Evolutionary conservation across 2,329 filamentous ascomycete genomes (phyloP), one percentile per base, ranked within the genome.

Genomic region (Tetracladium maxilliforme): DNA sequence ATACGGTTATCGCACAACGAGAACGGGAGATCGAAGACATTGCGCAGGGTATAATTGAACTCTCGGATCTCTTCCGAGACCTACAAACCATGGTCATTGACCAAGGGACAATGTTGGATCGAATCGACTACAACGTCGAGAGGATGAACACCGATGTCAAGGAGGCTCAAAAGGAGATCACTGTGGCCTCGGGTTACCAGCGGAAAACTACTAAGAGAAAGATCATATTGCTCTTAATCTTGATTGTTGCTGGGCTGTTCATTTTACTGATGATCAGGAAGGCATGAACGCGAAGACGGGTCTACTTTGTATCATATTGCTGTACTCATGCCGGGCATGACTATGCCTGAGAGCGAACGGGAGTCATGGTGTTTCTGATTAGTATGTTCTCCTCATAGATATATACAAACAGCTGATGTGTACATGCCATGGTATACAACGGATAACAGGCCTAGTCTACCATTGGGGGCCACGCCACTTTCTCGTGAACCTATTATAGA

Each of bases 101-200:
- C 44, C 80, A 90, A 49, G 83, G 83, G 26, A 90, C 82, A 10
- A 80, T 92, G 67, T 64, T 93, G 13, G 86, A 92, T 50, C 76
- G 90, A 42, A 92, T 92, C 41, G 92, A 98, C 51, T 98, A 94
- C 56, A 98, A 98, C 41, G 84, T 98, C 26, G 90, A 98, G 54
- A 69, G 77, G 32, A 94, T 95, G 80, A 71, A 74, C n/a, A 75
- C 73, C 12, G 84, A 95, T 42, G 83, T 98, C 30, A 92, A 93
- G 47, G 80, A 67, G 12, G 90, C 90, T 4, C 82, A 93, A 33
- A 90, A 87, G 48, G 90, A 98, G 54, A 65, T 98, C 27, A 83
- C 73, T 33, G 73, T 92, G 29, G 79, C 90, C 10, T 84, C 79
- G 5, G 78, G 79, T 11, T 95, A 95, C 44, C 90, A 98, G 57